These are phyloP conservation scores for Saitozyma podzolica DNA, from an alignment of 768 basidiomycete genomes.

Conservation along the genomic window DNA sequence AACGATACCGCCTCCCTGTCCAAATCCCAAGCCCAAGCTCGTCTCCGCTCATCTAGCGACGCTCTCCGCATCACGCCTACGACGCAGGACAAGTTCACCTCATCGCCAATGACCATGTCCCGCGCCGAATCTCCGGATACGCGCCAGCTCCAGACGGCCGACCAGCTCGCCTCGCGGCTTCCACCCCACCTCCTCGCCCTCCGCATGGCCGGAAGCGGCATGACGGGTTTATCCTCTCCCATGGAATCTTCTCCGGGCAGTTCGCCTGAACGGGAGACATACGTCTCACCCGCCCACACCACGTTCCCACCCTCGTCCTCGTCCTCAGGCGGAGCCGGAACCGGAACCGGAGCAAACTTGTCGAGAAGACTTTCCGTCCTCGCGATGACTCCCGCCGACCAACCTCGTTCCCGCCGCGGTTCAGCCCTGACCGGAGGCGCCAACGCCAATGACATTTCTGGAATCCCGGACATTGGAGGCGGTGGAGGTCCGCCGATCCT, in stretches of 20 bases:
- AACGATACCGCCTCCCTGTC: too few species aligned
- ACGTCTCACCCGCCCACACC: neutral
- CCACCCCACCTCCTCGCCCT: conserved; percentile 61
- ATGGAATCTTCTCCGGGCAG: conserved; percentile 24
- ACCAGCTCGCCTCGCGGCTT: conserved; percentile 58
- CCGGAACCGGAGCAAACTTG: too few species aligned
- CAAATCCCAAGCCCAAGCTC: too few species aligned
- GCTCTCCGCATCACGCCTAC: too few species aligned
- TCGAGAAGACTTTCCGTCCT: neutral
- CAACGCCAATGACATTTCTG: neutral
- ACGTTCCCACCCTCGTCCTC: neutral
- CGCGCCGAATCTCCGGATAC: too few species aligned
- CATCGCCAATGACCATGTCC: too few species aligned
- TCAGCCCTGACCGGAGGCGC: neutral
- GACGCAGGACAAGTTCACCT: too few species aligned
- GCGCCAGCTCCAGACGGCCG: conserved; percentile 29
- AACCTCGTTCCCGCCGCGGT: neutral
- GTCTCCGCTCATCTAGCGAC: too few species aligned
- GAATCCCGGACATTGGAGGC: conserved; percentile 2
- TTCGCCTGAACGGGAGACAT: conserved; percentile 36
- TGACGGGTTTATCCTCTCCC: conserved; percentile 32
- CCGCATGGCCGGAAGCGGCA: conserved; percentile 37
- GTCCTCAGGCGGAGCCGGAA: neutral
- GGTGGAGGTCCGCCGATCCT: conserved; percentile 53
- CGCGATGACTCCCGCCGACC: neutral